These are phyloP conservation scores for Suillus clintonianus DNA, from an alignment of 768 basidiomycete species.

Conservation along the genomic window DNA sequence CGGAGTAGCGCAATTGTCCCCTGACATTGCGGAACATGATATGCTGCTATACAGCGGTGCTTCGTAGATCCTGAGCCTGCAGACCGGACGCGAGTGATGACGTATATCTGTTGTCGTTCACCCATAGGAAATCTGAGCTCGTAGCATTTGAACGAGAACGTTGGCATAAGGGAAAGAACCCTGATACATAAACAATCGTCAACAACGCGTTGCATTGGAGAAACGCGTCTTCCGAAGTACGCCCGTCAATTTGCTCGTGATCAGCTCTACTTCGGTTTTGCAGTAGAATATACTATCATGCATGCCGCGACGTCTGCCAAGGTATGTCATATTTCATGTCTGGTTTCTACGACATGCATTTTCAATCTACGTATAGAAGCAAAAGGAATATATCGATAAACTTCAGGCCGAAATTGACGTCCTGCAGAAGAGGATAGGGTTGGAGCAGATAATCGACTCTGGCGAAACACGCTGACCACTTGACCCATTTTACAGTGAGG, in stretches of 20 bases:
- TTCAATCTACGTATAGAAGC: constrained; percentile 40
- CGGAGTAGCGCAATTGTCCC: not conserved
- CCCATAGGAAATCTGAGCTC: not conserved
- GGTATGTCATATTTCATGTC: constrained; percentile 13
- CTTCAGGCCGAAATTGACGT: constrained; percentile 51
- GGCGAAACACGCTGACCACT: not conserved
- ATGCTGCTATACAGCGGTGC: not conserved
- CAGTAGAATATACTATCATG: constrained; percentile 15
- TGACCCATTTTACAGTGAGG: constrained; percentile 31
- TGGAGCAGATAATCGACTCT: constrained; percentile 12
- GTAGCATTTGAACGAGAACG: too few relatives aligned
- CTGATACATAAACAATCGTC: not conserved
- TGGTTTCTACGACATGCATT: not conserved
- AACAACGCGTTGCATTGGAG: not conserved
- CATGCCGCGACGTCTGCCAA: constrained; percentile 32
- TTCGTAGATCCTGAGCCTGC: not conserved
- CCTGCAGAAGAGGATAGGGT: constrained; percentile 52
- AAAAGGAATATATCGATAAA: constrained; percentile 46
- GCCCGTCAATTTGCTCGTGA: too few relatives aligned
- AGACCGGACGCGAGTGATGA: not conserved
- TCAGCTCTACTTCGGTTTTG: not conserved
- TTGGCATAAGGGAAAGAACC: too few relatives aligned
- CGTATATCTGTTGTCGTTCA: not conserved
- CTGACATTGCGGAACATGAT: not conserved
- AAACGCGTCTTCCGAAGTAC: too few relatives aligned